Evolutionary conservation across 2,329 filamentous ascomycete species (phyloP).

Genomic region (Scorias spongiosa): DNA sequence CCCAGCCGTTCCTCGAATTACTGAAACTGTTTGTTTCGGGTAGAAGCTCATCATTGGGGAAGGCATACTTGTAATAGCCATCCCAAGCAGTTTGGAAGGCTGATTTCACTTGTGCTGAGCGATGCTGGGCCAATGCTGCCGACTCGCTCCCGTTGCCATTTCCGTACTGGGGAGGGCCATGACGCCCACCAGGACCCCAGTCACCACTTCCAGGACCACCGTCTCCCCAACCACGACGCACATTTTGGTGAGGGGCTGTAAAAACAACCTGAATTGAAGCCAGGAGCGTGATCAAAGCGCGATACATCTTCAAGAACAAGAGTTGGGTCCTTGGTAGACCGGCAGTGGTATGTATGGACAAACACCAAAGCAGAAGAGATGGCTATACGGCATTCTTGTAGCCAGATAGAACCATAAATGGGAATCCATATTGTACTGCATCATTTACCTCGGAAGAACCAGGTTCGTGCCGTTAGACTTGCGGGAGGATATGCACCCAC

Average conservation of each 20-base stretch:
- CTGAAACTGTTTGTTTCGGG: slow-evolving; percentile 50
- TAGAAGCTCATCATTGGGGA: slow-evolving; percentile 59
- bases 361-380: too few relatives aligned
- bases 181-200: not conserved
- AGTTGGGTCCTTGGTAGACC: too few relatives aligned
- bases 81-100: slow-evolving; percentile 58
- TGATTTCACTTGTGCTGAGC: slow-evolving; percentile 48
- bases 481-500: too few relatives aligned
- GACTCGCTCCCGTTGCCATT: not conserved
- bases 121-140: slow-evolving; percentile 1
- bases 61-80: slow-evolving; percentile 45
- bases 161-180: not conserved
- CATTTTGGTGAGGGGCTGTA: not conserved
- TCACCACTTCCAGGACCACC: not conserved
- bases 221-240: not conserved
- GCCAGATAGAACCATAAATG: too few relatives aligned
- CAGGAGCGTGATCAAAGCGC: too few relatives aligned
- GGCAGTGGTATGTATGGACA: too few relatives aligned
- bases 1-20: slow-evolving; percentile 71
- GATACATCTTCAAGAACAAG: too few relatives aligned
- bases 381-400: too few relatives aligned
- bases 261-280: not conserved
- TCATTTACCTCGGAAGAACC: too few relatives aligned
- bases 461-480: too few relatives aligned
- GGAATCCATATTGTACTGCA: too few relatives aligned